Percentiles rank a stretch among this genome's conserved stretches.
phyloP scores from a whole-genome alignment of 768 basidiomycete species.

The Phaeolepiota aurea region DNA sequence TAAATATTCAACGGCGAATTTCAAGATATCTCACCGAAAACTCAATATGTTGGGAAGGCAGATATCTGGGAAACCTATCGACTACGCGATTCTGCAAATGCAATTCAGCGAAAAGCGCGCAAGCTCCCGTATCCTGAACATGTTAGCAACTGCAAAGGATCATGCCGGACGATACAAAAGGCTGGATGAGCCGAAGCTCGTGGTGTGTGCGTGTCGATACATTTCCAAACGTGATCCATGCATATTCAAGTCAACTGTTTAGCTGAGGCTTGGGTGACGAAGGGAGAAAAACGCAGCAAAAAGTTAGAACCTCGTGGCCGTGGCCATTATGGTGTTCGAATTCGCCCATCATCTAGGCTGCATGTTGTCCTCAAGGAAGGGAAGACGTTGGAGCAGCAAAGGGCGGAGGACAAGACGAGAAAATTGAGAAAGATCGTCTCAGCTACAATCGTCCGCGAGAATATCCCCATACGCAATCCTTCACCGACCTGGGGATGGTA shows the following conservation, averaged over 20 bases:
- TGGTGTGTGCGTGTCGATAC: constrained; percentile 60
- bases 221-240: constrained; percentile 1
- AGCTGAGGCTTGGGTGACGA: constrained; percentile 95
- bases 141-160: constrained; percentile 80
- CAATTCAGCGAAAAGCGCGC: constrained; percentile 92
- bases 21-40: constrained; percentile 92
- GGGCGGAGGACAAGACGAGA: constrained; percentile 51
- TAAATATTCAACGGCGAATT: constrained; percentile 86
- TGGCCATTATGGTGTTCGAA: constrained; percentile 69
- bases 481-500: constrained; percentile 76
- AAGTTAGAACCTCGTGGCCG: constrained; percentile 80
- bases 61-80: constrained; percentile 86
- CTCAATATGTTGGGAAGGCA: constrained; percentile 83
- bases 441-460: constrained; percentile 71
- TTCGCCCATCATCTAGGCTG: constrained; percentile 68
- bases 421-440: constrained; percentile 74
- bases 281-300: constrained; percentile 57
- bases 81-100: constrained; percentile 95
- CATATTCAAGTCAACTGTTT: constrained; percentile 2
- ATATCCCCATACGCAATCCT: constrained; percentile 70
- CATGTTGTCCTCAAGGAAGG: constrained; percentile 77
- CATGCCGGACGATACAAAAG: constrained; percentile 76
- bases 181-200: constrained; percentile 59
- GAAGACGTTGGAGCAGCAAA: constrained; percentile 62
- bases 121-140: constrained; percentile 77